Conservation (phyloP, 2,329 filamentous ascomycete genomes). For the Aspergillus aculeatinus region DNA sequence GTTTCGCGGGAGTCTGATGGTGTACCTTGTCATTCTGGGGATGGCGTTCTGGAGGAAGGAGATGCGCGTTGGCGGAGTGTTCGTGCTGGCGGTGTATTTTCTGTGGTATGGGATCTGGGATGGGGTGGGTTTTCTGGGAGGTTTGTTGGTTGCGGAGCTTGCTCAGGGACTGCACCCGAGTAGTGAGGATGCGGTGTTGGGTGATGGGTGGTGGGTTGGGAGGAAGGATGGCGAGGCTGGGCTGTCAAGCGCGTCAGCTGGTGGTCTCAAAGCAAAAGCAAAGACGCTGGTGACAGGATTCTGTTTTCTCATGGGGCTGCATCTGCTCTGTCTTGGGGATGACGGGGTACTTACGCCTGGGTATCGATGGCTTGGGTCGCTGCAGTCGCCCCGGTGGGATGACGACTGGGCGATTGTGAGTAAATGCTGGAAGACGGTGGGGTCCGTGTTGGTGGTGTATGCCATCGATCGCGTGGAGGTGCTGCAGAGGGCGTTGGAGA, state of each 20-base stretch:
- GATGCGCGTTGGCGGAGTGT: not conserved
- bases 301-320: not conserved
- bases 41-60: not conserved
- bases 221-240: not conserved
- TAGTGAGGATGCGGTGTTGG: not conserved
- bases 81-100: not conserved
- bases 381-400: conserved; percentile 1
- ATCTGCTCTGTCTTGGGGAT: not conserved
- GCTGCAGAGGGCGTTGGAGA: conserved; percentile 5
- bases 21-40: conserved; percentile 16
- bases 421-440: not conserved
- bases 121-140: not conserved
- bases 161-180: not conserved
- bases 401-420: not conserved
- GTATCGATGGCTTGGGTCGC: not conserved
- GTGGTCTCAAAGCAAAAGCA: not conserved
- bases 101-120: not conserved
- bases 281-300: not conserved
- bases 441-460: not conserved
- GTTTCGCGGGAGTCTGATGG: conserved; percentile 24
- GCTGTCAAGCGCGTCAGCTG: not conserved
- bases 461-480: not conserved
- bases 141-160: not conserved
- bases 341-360: not conserved
- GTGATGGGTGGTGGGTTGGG: not conserved